Percentiles rank a stretch among this genome's conserved stretches.
Conservation (phyloP, 164 flowering plant species). For the Euptelea pleiosperma region DNA sequence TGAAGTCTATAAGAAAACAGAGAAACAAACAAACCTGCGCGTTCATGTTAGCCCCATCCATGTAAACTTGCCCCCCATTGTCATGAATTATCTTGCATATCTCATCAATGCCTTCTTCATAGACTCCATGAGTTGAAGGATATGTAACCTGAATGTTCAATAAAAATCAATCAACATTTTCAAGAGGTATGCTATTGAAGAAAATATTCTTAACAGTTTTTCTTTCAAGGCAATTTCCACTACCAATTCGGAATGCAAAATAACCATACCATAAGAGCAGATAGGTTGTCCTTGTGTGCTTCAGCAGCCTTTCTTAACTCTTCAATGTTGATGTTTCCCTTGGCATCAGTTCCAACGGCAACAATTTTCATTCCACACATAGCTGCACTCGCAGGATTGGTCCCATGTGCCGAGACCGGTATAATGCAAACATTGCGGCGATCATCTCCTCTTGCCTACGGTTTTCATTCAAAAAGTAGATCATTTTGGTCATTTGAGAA, state of each 20-base stretch:
- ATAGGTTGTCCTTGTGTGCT: slow-evolving; percentile 68
- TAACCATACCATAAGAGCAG: slow-evolving; percentile 84
- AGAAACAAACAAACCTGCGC: too few relatives aligned
- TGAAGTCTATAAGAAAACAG: too few relatives aligned
- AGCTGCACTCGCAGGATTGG: slow-evolving; percentile 99
- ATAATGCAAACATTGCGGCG: slow-evolving; percentile 95
- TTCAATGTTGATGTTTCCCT: slow-evolving; percentile 92
- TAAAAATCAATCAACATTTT: slow-evolving; percentile 2
- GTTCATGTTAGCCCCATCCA: slow-evolving; percentile 99
- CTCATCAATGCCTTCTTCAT: slow-evolving; percentile 98
- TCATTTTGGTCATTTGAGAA: too few relatives aligned
- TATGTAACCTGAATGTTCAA: slow-evolving; percentile 72
- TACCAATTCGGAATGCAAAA: not conserved
- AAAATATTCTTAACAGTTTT: not conserved
- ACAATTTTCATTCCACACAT: slow-evolving; percentile 99
- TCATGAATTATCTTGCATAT: slow-evolving; percentile 97
- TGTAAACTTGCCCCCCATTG: slow-evolving; percentile 98
- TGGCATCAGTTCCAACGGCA: slow-evolving; percentile 94
- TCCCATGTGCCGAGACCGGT: slow-evolving; percentile 98
- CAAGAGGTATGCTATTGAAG: not conserved
- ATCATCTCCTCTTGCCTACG: slow-evolving; percentile 89
- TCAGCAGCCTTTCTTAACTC: slow-evolving; percentile 95
- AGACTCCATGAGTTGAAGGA: slow-evolving; percentile 99
- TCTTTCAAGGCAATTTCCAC: not conserved
- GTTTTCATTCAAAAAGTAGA: not conserved